A percentile compares a stretch with the other conserved stretches of the same genome.
phyloP scores from a whole-genome alignment of 345 rosid species.

The Hypericum androsaemum region DNA sequence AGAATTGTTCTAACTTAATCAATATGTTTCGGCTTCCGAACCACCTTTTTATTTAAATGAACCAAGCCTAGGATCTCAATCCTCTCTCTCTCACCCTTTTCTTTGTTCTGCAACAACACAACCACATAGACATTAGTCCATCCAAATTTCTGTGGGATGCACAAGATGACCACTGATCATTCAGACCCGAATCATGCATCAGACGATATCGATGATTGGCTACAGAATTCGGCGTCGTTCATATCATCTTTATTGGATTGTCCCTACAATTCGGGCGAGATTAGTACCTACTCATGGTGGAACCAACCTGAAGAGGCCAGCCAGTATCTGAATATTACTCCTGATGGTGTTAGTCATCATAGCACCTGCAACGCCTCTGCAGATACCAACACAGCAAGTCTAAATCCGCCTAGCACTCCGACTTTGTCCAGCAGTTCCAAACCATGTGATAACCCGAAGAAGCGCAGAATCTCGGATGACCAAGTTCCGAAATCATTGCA shows the following conservation, averaged over 20 bases:
- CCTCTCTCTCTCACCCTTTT: too few species aligned
- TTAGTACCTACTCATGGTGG: constrained; percentile 45
- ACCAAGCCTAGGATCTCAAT: background rate
- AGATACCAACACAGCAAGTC: background rate
- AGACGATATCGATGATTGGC: constrained; percentile 55
- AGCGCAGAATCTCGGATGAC: constrained; percentile 27
- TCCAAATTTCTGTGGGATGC: background rate
- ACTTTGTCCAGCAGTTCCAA: constrained; percentile 15
- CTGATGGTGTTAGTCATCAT: constrained; percentile 3
- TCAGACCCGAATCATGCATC: constrained; percentile 41
- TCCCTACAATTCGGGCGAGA: constrained; percentile 28
- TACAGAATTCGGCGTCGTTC: constrained; percentile 46
- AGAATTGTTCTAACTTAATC: too few species aligned
- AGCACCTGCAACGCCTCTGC: constrained; percentile 2
- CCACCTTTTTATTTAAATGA: too few species aligned
- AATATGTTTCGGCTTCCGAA: too few species aligned
- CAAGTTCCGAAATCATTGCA: constrained; percentile 18
- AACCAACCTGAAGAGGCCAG: constrained; percentile 29
- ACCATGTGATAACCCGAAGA: constrained; percentile 28
- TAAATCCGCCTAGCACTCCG: constrained; percentile 6
- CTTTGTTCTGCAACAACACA: too few species aligned
- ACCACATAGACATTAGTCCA: background rate
- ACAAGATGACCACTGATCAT: constrained; percentile 48
- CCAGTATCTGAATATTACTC: constrained; percentile 25
- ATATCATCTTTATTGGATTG: constrained; percentile 61